Percentiles rank a stretch among this genome's conserved stretches.
Evolutionary conservation across 108 stramenopile genomes (phyloP).

Genomic region (Schizochytrium sp.): DNA sequence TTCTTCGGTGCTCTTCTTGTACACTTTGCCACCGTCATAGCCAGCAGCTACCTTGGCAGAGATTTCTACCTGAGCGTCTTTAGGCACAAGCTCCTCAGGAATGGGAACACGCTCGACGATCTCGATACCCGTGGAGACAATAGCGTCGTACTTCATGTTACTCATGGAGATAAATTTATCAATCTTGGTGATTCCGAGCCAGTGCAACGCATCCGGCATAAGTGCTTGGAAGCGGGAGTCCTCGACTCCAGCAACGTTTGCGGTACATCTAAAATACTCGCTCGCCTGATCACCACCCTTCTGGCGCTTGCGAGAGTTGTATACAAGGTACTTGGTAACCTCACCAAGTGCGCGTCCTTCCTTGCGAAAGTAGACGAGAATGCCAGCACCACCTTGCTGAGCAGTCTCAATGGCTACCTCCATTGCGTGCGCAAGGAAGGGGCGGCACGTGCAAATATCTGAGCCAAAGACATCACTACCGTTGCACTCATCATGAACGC

Average conservation of each 20-base stretch:
- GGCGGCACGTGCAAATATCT: conserved; percentile 97
- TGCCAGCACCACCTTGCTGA: conserved; percentile 89
- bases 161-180: conserved; percentile 97
- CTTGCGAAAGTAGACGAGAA: conserved; percentile 98
- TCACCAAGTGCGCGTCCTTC: conserved; percentile 95
- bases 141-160: conserved; percentile 99
- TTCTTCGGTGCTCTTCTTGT: conserved; percentile 85
- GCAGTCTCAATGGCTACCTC: conserved; percentile 74
- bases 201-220: conserved; percentile 98
- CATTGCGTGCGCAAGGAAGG: conserved; percentile 98
- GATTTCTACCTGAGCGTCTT: conserved; percentile 98
- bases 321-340: conserved; percentile 98
- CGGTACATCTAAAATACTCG: conserved; percentile 96
- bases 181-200: conserved; percentile 92
- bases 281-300: conserved; percentile 94
- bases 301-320: conserved; percentile 98
- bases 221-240: conserved; percentile 96
- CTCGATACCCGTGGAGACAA: conserved; percentile 91
- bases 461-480: conserved; percentile 97
- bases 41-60: conserved; percentile 98
- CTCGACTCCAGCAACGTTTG: conserved; percentile 93
- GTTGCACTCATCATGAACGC: conserved; percentile 99
- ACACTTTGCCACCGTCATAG: conserved; percentile 94
- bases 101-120: conserved; percentile 98
- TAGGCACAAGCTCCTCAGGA: conserved; percentile 94